These are phyloP conservation scores for Jamesozyma piceae DNA, from an alignment of 805 yeast species.

Conservation along the genomic window DNA sequence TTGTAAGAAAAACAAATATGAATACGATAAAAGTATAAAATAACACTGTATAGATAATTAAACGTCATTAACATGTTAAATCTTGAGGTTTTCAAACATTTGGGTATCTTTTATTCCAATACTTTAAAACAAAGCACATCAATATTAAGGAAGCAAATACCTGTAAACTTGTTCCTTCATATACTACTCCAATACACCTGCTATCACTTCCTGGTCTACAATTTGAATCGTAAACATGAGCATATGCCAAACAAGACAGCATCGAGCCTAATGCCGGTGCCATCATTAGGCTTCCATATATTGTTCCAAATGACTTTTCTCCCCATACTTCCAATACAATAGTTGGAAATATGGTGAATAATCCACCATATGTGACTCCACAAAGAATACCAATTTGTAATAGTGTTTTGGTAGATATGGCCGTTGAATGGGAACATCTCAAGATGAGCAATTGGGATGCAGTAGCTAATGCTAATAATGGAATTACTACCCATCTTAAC, in stretches of 20 bases:
- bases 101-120: conserved; percentile 9
- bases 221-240: conserved; percentile 44
- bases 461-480: conserved; percentile 30
- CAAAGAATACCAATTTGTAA: conserved; percentile 35
- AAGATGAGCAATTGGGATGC: conserved; percentile 31
- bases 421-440: background rate
- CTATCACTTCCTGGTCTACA: conserved; percentile 14
- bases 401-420: background rate
- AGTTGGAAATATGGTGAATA: conserved; percentile 82
- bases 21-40: too few species aligned
- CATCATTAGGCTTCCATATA: conserved; percentile 83
- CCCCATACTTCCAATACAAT: conserved; percentile 83
- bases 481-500: conserved; percentile 27
- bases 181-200: conserved; percentile 18
- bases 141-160: conserved; percentile 5
- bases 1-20: too few species aligned
- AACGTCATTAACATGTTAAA: too few species aligned
- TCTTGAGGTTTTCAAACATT: background rate
- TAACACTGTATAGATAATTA: too few species aligned
- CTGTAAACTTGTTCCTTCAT: conserved; percentile 5
- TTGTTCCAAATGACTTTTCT: conserved; percentile 75
- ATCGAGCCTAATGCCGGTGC: conserved; percentile 83
- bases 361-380: conserved; percentile 73
- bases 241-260: conserved; percentile 60
- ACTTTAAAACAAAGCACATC: conserved; percentile 7